Evolutionary conservation across 129 eudicot species (phyloP).

Genomic region (Saussurea involucrata): DNA sequence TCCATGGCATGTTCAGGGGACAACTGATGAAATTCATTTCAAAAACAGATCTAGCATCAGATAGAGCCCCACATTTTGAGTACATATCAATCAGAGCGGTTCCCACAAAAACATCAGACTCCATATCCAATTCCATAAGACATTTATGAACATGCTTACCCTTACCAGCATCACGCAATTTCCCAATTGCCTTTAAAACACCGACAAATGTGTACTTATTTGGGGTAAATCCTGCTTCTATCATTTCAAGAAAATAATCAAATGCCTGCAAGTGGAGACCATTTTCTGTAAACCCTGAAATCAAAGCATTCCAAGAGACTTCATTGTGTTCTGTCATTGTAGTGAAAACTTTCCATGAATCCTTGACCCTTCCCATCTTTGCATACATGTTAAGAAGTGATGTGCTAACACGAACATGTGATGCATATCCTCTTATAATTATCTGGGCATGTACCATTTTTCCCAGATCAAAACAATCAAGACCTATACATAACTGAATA

Average conservation of each 20-base stretch:
- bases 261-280: constrained; percentile 28
- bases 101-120: constrained; percentile 34
- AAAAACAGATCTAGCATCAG: constrained; percentile 37
- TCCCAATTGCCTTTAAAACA: constrained; percentile 45
- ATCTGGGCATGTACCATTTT: constrained; percentile 37
- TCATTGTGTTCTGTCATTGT: constrained; percentile 36
- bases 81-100: constrained; percentile 46
- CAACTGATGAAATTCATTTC: constrained; percentile 11
- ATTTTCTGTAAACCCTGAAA: constrained; percentile 44
- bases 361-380: constrained; percentile 31
- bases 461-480: constrained; percentile 29
- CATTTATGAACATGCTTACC: constrained; percentile 37
- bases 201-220: constrained; percentile 28
- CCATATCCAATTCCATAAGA: constrained; percentile 29
- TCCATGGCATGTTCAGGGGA: constrained; percentile 40
- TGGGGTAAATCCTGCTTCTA: constrained; percentile 33
- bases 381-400: constrained; percentile 47
- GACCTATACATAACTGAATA: constrained; percentile 26
- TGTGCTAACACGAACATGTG: constrained; percentile 36
- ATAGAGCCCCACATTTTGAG: constrained; percentile 32
- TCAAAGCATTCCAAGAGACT: constrained; percentile 48
- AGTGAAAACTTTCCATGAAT: constrained; percentile 34
- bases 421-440: constrained; percentile 32
- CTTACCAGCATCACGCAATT: constrained; percentile 32
- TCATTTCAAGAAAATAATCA: constrained; percentile 32